phyloP scores from a whole-genome alignment of 148 eudicot species.

The Amaranthus hypochondriacus region DNA sequence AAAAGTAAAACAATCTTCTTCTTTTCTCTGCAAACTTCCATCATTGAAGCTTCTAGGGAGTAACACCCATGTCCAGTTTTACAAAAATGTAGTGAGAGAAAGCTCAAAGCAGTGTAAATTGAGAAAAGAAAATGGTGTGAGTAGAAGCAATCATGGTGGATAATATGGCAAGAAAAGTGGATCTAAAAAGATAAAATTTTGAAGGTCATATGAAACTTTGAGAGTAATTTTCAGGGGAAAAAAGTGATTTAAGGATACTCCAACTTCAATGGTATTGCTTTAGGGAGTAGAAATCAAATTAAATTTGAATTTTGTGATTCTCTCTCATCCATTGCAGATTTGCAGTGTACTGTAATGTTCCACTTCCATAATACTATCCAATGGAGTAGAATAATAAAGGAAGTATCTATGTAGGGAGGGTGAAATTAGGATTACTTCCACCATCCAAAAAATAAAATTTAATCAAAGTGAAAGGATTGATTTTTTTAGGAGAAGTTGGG shows the following conservation, averaged over 20 bases:
- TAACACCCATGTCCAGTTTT: constrained; percentile 19
- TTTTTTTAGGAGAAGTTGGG: too few species aligned
- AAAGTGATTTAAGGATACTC: neutral
- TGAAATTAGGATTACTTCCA: too few species aligned
- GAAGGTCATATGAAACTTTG: neutral
- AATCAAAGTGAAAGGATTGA: too few species aligned
- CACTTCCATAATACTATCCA: constrained; percentile 11
- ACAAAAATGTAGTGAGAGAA: constrained; percentile 1
- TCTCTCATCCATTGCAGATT: neutral
- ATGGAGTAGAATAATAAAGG: neutral
- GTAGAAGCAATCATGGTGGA: neutral
- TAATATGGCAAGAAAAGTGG: neutral
- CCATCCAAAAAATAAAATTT: too few species aligned
- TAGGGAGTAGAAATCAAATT: constrained; percentile 11
- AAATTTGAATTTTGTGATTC: constrained; percentile 5
- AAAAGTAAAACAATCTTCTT: constrained; percentile 9
- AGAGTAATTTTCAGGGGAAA: neutral
- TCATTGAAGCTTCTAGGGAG: neutral
- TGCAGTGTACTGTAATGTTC: neutral
- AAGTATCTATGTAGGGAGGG: too few species aligned
- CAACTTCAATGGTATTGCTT: neutral
- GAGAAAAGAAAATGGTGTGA: neutral
- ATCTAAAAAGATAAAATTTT: constrained; percentile 13
- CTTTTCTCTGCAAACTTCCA: constrained; percentile 10
- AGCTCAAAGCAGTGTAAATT: neutral